These are phyloP conservation scores for Lodderomyces metapsilosis DNA, from an alignment of 1,139 yeast genomes.

Conservation along the genomic window DNA sequence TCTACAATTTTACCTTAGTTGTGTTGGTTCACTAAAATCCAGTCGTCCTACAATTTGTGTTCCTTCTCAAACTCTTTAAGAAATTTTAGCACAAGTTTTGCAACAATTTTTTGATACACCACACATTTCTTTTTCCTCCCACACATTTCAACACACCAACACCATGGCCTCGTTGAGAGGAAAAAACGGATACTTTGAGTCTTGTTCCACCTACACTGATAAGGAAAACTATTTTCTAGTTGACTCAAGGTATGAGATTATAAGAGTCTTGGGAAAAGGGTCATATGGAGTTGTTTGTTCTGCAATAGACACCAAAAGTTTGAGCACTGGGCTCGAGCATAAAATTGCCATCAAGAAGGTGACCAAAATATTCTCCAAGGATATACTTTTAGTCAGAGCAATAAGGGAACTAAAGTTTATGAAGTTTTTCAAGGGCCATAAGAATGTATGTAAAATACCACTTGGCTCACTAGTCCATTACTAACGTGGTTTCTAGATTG, in stretches of 20 bases:
- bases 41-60: not conserved
- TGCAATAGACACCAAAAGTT: constrained; percentile 57
- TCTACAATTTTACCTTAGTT: no score
- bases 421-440: constrained; percentile 80
- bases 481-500: constrained; percentile 39
- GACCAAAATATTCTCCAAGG: constrained; percentile 61
- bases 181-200: constrained; percentile 10
- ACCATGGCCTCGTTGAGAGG: constrained; percentile 13
- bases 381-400: constrained; percentile 69
- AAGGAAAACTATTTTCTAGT: constrained; percentile 49
- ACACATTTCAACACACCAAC: not conserved
- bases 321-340: constrained; percentile 16
- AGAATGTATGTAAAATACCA: constrained; percentile 41
- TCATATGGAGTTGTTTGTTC: constrained; percentile 88
- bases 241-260: constrained; percentile 62
- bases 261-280: constrained; percentile 75
- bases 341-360: constrained; percentile 76
- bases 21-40: no score
- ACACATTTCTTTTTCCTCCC: not conserved
- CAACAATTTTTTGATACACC: constrained; percentile 3
- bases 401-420: constrained; percentile 74
- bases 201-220: constrained; percentile 15
- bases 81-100: not conserved
- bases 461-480: no score
- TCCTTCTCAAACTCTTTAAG: no score